Conservation (phyloP, 1,284 basidiomycete species). For the Irpex rosettiformis region DNA sequence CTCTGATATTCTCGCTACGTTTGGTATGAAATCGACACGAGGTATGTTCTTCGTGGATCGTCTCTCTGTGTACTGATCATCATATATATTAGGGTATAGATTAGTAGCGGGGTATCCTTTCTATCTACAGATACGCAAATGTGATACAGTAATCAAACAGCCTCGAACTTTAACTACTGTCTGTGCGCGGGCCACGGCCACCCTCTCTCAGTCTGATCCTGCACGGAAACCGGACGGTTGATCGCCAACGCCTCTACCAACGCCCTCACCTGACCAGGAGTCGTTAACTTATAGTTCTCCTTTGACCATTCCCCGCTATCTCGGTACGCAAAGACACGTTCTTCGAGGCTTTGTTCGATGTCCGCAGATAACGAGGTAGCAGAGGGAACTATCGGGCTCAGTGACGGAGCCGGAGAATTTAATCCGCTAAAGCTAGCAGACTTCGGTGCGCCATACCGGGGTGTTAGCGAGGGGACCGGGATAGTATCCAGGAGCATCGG, state of each 20-base stretch:
- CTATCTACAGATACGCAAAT: background rate
- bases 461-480: background rate
- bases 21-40: background rate
- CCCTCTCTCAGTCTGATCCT: conserved; percentile 3
- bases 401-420: conserved; percentile 13
- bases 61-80: background rate
- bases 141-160: background rate
- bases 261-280: conserved; percentile 14
- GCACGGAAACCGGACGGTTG: conserved; percentile 1
- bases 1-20: background rate
- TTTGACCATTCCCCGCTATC: conserved; percentile 13
- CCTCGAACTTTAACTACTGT: background rate
- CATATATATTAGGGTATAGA: background rate
- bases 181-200: conserved; percentile 13
- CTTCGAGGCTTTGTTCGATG: conserved; percentile 16
- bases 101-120: too few relatives aligned
- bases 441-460: background rate
- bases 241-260: conserved; percentile 13
- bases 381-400: conserved; percentile 15
- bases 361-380: conserved; percentile 14
- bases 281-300: conserved; percentile 14
- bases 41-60: too few relatives aligned
- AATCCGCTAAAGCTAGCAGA: background rate
- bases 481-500: conserved; percentile 3
- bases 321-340: conserved; percentile 15